A percentile compares a stretch with the other conserved stretches of the same genome.
Evolutionary conservation across 179 eudicot species (phyloP).

Genomic region (Amaranthus tricolor): DNA sequence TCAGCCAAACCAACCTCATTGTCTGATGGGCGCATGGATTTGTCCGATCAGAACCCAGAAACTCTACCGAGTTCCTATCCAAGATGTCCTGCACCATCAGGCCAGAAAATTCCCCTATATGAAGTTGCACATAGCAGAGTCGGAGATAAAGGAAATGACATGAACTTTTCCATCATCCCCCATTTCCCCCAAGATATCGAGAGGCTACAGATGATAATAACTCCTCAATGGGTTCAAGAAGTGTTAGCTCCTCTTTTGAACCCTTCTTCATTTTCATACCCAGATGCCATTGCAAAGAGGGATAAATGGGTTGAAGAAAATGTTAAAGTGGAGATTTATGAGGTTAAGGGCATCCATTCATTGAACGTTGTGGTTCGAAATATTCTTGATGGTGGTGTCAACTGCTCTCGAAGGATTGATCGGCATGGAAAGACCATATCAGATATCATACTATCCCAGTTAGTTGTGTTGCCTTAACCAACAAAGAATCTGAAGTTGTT

Average conservation of each 20-base stretch:
- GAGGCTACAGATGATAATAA: conserved; percentile 69
- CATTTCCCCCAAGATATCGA: conserved; percentile 61
- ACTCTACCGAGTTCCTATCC: conserved; percentile 21
- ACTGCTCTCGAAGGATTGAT: conserved; percentile 91
- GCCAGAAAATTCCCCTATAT: conserved; percentile 56
- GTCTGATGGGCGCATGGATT: conserved; percentile 22
- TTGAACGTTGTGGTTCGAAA: conserved; percentile 81
- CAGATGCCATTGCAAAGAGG: conserved; percentile 47
- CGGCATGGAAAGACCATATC: conserved; percentile 90
- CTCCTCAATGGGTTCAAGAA: conserved; percentile 68
- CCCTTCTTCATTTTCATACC: conserved; percentile 52
- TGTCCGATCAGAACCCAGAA: conserved; percentile 19
- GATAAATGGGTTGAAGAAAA: conserved; percentile 60
- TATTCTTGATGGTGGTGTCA: conserved; percentile 91
- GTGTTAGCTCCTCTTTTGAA: conserved; percentile 58
- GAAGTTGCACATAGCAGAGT: conserved; percentile 86
- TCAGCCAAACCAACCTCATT: conserved; percentile 19
- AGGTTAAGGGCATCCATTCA: conserved; percentile 67
- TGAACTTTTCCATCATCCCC: conserved; percentile 91
- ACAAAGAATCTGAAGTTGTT: background rate
- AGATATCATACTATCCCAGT: conserved; percentile 73
- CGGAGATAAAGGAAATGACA: conserved; percentile 96
- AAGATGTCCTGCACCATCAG: conserved; percentile 55
- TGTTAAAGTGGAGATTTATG: conserved; percentile 81
- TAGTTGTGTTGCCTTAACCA: conserved; percentile 56